phyloP scores from a whole-genome alignment of 805 yeast species.

The Barnettozyma siamensis region DNA sequence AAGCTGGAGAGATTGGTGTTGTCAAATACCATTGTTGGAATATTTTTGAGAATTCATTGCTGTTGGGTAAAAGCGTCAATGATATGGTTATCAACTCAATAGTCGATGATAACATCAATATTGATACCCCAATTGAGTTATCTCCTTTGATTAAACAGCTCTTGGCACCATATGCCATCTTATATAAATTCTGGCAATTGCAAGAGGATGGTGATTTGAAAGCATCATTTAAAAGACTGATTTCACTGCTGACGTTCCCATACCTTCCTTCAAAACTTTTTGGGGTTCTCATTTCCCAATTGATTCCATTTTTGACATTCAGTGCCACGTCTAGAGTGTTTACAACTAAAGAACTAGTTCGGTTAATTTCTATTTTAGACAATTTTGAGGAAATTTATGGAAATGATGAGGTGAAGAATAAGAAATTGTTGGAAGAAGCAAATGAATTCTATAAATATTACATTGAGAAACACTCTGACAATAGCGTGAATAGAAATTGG shows the following conservation, averaged over 20 bases:
- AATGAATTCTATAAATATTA: constrained; percentile 21
- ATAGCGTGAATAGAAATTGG: constrained; percentile 15
- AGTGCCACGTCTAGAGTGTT: constrained; percentile 18
- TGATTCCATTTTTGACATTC: constrained; percentile 36
- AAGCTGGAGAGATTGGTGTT: constrained; percentile 52
- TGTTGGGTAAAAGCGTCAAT: constrained; percentile 47
- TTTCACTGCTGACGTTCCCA: constrained; percentile 40
- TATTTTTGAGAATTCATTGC: constrained; percentile 53
- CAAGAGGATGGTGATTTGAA: constrained; percentile 23
- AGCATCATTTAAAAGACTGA: constrained; percentile 27
- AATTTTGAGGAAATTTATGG: constrained; percentile 15
- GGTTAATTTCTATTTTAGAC: constrained; percentile 19
- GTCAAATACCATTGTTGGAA: constrained; percentile 50
- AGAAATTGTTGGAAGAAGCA: constrained; percentile 10
- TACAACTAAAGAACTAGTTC: constrained; percentile 16
- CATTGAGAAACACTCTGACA: constrained; percentile 3
- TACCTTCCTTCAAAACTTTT: constrained; percentile 48
- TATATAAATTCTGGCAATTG: constrained; percentile 43
- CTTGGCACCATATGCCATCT: constrained; percentile 64
- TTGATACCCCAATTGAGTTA: constrained; percentile 27
- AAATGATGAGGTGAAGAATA: constrained; percentile 6
- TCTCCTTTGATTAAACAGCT: constrained; percentile 62
- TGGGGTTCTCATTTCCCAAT: constrained; percentile 44
- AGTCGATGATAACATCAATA: constrained; percentile 31
- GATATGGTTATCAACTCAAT: constrained; percentile 51